Evolutionary conservation across 805 yeast genomes (phyloP).

Genomic region (Candida namnaoensis): DNA sequence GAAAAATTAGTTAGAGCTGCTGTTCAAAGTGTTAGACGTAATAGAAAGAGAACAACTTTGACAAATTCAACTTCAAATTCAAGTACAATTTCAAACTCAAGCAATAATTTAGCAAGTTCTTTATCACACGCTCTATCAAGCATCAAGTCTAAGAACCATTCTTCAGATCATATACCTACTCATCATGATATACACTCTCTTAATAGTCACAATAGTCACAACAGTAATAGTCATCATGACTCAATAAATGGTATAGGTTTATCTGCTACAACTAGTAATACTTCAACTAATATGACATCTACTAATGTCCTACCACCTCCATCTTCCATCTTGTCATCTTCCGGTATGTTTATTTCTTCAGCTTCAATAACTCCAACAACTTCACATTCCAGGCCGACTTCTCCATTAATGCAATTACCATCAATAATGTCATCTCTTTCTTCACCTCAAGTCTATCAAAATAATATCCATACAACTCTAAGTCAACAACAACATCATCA

Average conservation of each 20-base stretch:
- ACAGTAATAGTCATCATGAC: neutral
- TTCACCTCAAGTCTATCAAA: neutral
- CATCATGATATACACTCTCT: neutral
- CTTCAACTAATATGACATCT: neutral
- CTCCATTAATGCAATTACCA: conserved; percentile 2
- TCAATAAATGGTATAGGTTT: neutral
- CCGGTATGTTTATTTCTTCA: neutral
- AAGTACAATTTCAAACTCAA: conserved; percentile 17
- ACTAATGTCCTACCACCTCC: neutral
- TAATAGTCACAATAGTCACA: neutral
- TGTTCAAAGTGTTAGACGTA: conserved; percentile 85
- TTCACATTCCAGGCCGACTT: conserved; percentile 1
- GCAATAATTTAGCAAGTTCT: neutral
- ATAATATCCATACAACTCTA: neutral
- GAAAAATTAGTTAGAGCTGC: conserved; percentile 90
- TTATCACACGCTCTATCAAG: neutral
- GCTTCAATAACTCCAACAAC: conserved; percentile 3
- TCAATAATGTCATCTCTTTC: conserved; percentile 2
- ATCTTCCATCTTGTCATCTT: neutral
- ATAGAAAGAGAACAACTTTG: conserved; percentile 52
- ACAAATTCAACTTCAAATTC: conserved; percentile 4
- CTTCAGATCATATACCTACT: too few species aligned
- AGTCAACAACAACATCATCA: conserved; percentile 2
- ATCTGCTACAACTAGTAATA: neutral
- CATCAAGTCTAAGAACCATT: too few species aligned